These are phyloP conservation scores for Solanum pinnatisectum DNA, from an alignment of 257 asterid species.

Conservation along the genomic window DNA sequence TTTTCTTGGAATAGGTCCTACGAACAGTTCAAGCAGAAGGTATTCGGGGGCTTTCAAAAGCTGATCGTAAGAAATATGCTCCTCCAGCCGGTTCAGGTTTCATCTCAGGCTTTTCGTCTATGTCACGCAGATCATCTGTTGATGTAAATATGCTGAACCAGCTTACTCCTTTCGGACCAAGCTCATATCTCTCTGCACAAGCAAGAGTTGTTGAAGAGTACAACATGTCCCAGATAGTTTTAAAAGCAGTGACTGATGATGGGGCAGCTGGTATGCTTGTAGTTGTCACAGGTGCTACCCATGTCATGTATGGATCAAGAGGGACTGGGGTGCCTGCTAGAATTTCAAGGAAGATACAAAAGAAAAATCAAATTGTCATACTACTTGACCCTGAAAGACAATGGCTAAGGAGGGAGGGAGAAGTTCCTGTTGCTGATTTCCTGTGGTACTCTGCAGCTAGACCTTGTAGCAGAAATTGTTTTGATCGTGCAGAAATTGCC, in stretches of 20 bases:
- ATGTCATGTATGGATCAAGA: conserved; percentile 67
- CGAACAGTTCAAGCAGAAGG: conserved; percentile 91
- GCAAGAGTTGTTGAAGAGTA: conserved; percentile 86
- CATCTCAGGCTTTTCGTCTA: conserved; percentile 82
- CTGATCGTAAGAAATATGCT: conserved; percentile 59
- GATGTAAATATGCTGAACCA: conserved; percentile 43
- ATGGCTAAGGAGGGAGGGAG: conserved; percentile 79
- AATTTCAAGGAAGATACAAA: conserved; percentile 61
- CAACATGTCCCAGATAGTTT: conserved; percentile 73
- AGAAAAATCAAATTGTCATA: conserved; percentile 68
- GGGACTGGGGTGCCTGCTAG: conserved; percentile 93
- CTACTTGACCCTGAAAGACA: conserved; percentile 86
- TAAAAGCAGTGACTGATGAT: conserved; percentile 53
- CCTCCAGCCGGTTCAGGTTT: conserved; percentile 99
- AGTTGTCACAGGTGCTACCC: conserved; percentile 88
- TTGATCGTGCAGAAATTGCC: conserved; percentile 97
- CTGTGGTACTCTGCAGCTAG: conserved; percentile 96
- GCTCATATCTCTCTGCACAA: conserved; percentile 79
- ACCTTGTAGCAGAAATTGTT: conserved; percentile 90
- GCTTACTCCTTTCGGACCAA: conserved; percentile 61
- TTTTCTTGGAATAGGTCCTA: conserved; percentile 37
- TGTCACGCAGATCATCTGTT: conserved; percentile 51
- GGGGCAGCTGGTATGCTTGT: conserved; percentile 66
- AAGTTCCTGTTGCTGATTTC: conserved; percentile 87
- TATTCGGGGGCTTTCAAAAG: conserved; percentile 61